Percentiles rank a stretch among this genome's conserved stretches.
These are phyloP conservation scores for Halteria grandinella DNA, from an alignment of 73 alveolate genomes.

Conservation along the genomic window DNA sequence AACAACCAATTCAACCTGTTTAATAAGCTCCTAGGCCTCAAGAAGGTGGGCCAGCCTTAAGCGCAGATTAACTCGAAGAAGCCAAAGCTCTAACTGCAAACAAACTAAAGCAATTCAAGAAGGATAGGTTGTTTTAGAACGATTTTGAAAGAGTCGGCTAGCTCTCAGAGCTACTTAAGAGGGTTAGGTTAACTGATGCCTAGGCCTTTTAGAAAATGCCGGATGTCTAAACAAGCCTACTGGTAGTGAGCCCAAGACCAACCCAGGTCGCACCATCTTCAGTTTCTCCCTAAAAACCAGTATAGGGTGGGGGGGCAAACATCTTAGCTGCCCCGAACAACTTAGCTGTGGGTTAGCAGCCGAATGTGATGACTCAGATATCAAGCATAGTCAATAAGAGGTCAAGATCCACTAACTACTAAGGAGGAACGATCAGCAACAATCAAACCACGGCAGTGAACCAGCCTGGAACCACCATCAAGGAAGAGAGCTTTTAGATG, in stretches of 20 bases:
- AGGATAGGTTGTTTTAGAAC: slow-evolving; percentile 28
- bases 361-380: slow-evolving; percentile 37
- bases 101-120: slow-evolving; percentile 41
- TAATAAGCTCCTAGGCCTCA: neutral
- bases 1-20: neutral
- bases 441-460: neutral
- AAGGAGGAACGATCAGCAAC: neutral
- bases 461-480: neutral
- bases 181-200: slow-evolving; percentile 20
- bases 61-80: slow-evolving; percentile 34
- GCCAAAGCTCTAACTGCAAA: slow-evolving; percentile 17
- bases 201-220: neutral
- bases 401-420: slow-evolving; percentile 29
- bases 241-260: neutral
- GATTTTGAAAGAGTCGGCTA: slow-evolving; percentile 7
- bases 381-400: slow-evolving; percentile 38
- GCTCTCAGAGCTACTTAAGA: slow-evolving; percentile 19
- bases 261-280: too few species aligned
- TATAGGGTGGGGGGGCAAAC: neutral
- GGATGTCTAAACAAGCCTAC: neutral
- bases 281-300: neutral
- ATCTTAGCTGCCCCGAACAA: neutral
- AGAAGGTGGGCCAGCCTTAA: neutral
- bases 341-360: neutral
- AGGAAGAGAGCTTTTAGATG: neutral